These are phyloP conservation scores for Tremella mesenterica DNA, from an alignment of 768 basidiomycete genomes.

Conservation along the genomic window DNA sequence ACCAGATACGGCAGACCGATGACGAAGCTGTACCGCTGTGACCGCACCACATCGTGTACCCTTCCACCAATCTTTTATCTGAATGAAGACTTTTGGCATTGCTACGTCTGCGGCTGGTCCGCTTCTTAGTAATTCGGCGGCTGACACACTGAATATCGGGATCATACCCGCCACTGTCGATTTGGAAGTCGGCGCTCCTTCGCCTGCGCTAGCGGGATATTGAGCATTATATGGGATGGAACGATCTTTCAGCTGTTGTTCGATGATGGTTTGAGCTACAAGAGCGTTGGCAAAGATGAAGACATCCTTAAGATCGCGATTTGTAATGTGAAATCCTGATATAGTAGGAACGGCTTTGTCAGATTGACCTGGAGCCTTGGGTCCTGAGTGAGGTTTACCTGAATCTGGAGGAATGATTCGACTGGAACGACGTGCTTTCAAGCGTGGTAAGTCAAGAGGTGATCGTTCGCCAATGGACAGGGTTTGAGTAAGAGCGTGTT, in stretches of 20 bases:
- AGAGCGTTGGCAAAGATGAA: slow-evolving; percentile 56
- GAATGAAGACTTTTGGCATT: slow-evolving; percentile 82
- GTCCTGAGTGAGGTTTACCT: not conserved
- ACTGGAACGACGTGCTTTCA: slow-evolving; percentile 21
- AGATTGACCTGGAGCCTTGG: not conserved
- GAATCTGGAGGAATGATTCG: not conserved
- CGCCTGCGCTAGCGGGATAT: slow-evolving; percentile 50
- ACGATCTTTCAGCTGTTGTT: slow-evolving; percentile 73
- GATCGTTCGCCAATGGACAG: slow-evolving; percentile 24
- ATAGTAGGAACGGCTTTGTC: not conserved
- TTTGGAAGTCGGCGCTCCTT: slow-evolving; percentile 30
- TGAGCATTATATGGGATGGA: slow-evolving; percentile 70
- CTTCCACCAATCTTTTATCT: slow-evolving; percentile 87
- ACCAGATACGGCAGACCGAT: slow-evolving; percentile 18
- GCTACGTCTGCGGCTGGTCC: slow-evolving; percentile 83
- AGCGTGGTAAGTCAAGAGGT: slow-evolving; percentile 21
- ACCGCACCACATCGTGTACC: slow-evolving; percentile 72
- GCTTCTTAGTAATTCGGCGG: slow-evolving; percentile 68
- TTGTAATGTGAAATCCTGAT: not conserved
- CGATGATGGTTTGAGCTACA: slow-evolving; percentile 80
- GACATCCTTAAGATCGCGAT: slow-evolving; percentile 3
- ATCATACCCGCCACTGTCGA: slow-evolving; percentile 53
- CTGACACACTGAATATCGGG: slow-evolving; percentile 73
- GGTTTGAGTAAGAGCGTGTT: slow-evolving; percentile 23
- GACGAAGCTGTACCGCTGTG: slow-evolving; percentile 69